Conservation (phyloP, 1,284 basidiomycete species). For the Prillingera fragicola region DNA sequence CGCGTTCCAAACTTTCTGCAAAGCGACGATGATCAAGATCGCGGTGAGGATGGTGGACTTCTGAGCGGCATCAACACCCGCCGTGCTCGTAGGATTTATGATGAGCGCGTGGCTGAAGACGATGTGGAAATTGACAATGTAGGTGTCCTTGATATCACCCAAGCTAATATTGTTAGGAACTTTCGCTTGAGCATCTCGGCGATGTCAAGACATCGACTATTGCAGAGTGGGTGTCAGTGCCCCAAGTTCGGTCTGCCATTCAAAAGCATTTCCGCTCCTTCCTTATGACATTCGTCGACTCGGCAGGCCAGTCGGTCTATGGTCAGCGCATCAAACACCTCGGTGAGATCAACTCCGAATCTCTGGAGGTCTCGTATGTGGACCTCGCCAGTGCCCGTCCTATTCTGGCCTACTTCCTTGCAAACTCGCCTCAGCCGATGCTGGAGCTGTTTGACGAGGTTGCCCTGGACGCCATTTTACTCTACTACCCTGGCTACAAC, state of each 20-base stretch:
- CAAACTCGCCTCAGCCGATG: slow-evolving; percentile 89
- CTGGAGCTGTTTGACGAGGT: slow-evolving; percentile 93
- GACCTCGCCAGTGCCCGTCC: slow-evolving; percentile 87
- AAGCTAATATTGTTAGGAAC: slow-evolving; percentile 59
- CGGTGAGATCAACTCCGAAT: slow-evolving; percentile 96
- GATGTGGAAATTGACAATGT: slow-evolving; percentile 79
- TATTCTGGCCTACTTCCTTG: slow-evolving; percentile 93
- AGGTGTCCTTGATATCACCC: slow-evolving; percentile 38
- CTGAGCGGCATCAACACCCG: slow-evolving; percentile 63
- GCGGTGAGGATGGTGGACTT: slow-evolving; percentile 53
- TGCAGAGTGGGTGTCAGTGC: slow-evolving; percentile 92
- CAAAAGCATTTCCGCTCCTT: slow-evolving; percentile 91
- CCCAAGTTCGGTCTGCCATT: slow-evolving; percentile 83
- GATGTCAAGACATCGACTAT: slow-evolving; percentile 97
- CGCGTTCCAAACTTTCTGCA: slow-evolving; percentile 79
- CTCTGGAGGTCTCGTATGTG: slow-evolving; percentile 91
- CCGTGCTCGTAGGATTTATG: slow-evolving; percentile 75
- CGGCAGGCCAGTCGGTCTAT: slow-evolving; percentile 85
- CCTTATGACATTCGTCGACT: slow-evolving; percentile 91
- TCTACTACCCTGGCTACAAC: slow-evolving; percentile 93
- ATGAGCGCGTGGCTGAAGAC: slow-evolving; percentile 76
- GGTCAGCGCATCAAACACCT: slow-evolving; percentile 87
- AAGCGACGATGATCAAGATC: slow-evolving; percentile 63
- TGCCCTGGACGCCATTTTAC: slow-evolving; percentile 84
- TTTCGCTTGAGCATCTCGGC: slow-evolving; percentile 90